These are phyloP conservation scores for Mortierella sp. DNA, from an alignment of 371 early-diverging fungal species.

Conservation along the genomic window DNA sequence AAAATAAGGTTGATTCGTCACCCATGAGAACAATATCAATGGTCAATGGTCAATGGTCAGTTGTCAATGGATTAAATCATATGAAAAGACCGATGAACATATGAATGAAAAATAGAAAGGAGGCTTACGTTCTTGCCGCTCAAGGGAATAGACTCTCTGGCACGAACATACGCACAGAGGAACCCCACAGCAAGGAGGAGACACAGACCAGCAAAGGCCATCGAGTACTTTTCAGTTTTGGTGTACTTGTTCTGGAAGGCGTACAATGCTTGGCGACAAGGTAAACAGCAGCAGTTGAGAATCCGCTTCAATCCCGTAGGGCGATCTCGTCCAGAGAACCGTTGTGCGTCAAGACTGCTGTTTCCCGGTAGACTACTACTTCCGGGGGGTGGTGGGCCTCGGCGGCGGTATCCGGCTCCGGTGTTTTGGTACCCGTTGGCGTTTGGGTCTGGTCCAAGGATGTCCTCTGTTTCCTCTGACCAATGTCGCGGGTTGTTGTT, in stretches of 20 bases:
- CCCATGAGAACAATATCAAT: background rate
- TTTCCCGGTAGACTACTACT: constrained; percentile 18
- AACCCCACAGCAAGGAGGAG: constrained; percentile 38
- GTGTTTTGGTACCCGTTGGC: constrained; percentile 48
- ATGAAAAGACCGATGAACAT: background rate
- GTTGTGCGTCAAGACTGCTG: constrained; percentile 43
- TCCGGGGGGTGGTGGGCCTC: constrained; percentile 40
- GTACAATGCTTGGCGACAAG: constrained; percentile 21
- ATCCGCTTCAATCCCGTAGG: constrained; percentile 35
- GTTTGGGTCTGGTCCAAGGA: constrained; percentile 43
- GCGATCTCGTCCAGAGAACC: constrained; percentile 51
- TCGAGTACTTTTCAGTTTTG: constrained; percentile 34
- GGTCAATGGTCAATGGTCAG: background rate
- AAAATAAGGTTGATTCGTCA: constrained; percentile 15
- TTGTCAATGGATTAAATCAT: too few species aligned
- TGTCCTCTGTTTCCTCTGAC: constrained; percentile 56
- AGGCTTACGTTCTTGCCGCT: constrained; percentile 43
- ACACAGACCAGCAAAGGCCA: constrained; percentile 22
- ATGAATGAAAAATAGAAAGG: background rate
- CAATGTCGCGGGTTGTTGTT: constrained; percentile 38
- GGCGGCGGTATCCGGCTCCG: constrained; percentile 48
- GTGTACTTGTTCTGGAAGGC: constrained; percentile 34
- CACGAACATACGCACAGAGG: constrained; percentile 40
- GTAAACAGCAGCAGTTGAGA: constrained; percentile 45
- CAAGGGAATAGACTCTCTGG: constrained; percentile 32